Percentiles rank a stretch among this genome's conserved stretches.
Evolutionary conservation across 352 stramenopile species (phyloP).

Genomic region (Globisporangium emineosum): DNA sequence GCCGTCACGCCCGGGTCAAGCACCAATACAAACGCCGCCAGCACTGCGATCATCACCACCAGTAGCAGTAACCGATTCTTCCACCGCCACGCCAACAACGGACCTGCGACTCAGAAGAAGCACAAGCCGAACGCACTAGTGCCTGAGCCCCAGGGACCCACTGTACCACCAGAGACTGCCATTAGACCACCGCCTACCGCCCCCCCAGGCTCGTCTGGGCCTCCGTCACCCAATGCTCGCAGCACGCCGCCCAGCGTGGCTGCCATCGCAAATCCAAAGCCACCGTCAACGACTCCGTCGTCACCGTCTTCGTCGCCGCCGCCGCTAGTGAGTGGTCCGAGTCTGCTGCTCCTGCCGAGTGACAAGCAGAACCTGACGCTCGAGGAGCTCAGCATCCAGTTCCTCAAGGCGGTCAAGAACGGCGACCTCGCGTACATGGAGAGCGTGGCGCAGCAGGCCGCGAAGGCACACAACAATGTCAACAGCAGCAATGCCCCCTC

Average conservation of each 20-base stretch:
- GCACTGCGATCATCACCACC: background rate
- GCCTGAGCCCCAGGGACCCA: constrained; percentile 24
- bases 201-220: background rate
- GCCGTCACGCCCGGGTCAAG: constrained; percentile 17
- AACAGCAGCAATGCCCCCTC: background rate
- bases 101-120: constrained; percentile 18
- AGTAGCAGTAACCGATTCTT: constrained; percentile 2
- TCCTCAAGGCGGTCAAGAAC: constrained; percentile 67
- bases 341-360: constrained; percentile 2
- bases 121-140: constrained; percentile 39
- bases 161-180: background rate
- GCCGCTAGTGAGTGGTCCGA: constrained; percentile 1
- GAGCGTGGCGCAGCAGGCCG: constrained; percentile 9
- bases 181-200: background rate
- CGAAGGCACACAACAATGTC: constrained; percentile 1
- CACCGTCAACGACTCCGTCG: too few species aligned
- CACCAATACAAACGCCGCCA: background rate
- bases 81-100: constrained; percentile 7
- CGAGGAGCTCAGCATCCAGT: constrained; percentile 53
- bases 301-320: background rate
- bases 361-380: constrained; percentile 21
- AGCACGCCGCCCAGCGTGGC: constrained; percentile 10
- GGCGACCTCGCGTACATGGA: constrained; percentile 44
- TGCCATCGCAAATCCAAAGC: constrained; percentile 13
- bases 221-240: background rate